Evolutionary conservation across 78 protist species (phyloP), one percentile per base, ranked within the genome.

Genomic region (Monosiga brevicollis): DNA sequence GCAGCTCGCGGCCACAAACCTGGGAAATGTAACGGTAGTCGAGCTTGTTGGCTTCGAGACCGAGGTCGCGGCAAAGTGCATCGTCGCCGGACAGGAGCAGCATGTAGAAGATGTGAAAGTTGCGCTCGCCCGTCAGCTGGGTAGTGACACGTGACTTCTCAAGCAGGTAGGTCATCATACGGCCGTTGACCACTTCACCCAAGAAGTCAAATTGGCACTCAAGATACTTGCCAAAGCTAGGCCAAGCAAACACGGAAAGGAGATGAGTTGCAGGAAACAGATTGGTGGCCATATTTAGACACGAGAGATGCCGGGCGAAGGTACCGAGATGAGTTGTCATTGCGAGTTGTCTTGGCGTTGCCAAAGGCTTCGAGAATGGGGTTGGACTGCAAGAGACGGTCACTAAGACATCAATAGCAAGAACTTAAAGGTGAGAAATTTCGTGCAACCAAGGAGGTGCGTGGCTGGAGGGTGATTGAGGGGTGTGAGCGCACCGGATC

Each of bases 261-360:
- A 71, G 74, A 71, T 71, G 29, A 29, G 74, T 32, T 71, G 74
- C 29, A 32, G 74, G 29, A 71, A 32, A 71, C 29, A 71, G 74
- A 36, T 86, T 35, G 10, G 98, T 95, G 71, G 86, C 87, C 0
- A 97, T 96, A 89, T 94, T 96, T 32, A 97, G 97, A 87, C 94
- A 96, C 42, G 97, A 95, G 78, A 92, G 95, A 1, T 92, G 82
- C n/a, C 92, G 41, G 10, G 97, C 95, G 88, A 92, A 92, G n/a
- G n/a, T n/a, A n/a, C n/a, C n/a, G n/a, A n/a, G n/a, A n/a, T n/a
- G n/a, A n/a, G n/a, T n/a, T n/a, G n/a, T n/a, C n/a, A n/a, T n/a
- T n/a, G n/a, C n/a, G n/a, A n/a, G n/a, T n/a, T n/a, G n/a, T n/a
- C n/a, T n/a, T n/a, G n/a, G n/a, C n/a, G n/a, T n/a, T n/a, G n/a